Percentiles rank a stretch among this genome's conserved stretches.
Evolutionary conservation across 2,329 filamentous ascomycete genomes (phyloP).

Genomic region (Stemphylium lycopersici): DNA sequence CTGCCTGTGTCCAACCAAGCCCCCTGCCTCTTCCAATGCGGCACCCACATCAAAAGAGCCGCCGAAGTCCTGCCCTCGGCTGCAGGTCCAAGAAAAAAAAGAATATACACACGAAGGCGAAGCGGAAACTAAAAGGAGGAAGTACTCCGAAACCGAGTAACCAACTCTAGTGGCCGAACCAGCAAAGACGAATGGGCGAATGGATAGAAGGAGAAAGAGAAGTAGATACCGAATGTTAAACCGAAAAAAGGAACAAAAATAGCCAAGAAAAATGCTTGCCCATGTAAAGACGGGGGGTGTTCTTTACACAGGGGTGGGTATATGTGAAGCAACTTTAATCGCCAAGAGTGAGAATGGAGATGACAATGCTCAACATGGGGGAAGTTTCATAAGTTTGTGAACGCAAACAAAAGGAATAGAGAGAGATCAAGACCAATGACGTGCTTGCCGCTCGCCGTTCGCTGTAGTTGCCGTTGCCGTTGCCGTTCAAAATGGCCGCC

Average conservation of each 20-base stretch:
- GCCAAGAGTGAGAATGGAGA: conserved; percentile 15
- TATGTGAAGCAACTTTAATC: conserved; percentile 28
- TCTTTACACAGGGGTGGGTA: conserved; percentile 22
- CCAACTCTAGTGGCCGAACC: background rate
- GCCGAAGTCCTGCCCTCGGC: too few relatives aligned
- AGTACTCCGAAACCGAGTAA: background rate
- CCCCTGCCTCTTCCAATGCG: too few relatives aligned
- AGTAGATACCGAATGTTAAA: background rate
- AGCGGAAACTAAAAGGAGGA: background rate
- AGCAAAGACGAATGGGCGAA: background rate
- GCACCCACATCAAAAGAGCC: too few relatives aligned
- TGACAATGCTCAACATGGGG: background rate
- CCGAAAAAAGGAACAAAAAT: background rate
- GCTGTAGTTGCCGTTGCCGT: too few relatives aligned
- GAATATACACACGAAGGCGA: too few relatives aligned
- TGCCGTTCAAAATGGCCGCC: too few relatives aligned
- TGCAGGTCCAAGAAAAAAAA: too few relatives aligned
- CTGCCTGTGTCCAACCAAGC: too few relatives aligned
- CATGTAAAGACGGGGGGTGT: conserved; percentile 10
- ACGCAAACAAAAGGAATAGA: background rate
- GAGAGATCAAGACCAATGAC: too few relatives aligned
- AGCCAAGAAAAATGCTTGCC: background rate
- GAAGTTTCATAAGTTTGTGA: background rate
- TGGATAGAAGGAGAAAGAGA: background rate
- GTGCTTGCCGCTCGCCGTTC: background rate